Percentiles rank a stretch among this genome's conserved stretches.
These are phyloP conservation scores for Ogataea angusta DNA, from an alignment of 805 yeast genomes.

Conservation along the genomic window DNA sequence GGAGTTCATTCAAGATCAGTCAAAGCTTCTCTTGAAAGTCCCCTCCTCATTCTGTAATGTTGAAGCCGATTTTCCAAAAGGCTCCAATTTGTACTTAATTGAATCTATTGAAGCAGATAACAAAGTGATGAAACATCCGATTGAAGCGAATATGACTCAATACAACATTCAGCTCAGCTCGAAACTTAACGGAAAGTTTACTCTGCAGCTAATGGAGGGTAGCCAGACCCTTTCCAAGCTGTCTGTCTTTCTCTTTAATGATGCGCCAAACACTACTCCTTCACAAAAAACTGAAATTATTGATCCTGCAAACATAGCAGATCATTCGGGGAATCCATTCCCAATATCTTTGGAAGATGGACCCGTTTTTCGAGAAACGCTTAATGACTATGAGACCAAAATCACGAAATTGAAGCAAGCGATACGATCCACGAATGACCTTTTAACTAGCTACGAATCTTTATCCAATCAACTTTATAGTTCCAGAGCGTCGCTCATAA, in stretches of 20 bases:
- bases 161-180: constrained; percentile 3
- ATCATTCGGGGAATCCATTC: constrained; percentile 19
- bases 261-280: not conserved
- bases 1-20: constrained; percentile 14
- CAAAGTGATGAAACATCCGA: constrained; percentile 2
- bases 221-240: constrained; percentile 6
- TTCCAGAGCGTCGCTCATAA: constrained; percentile 11
- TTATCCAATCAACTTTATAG: constrained; percentile 18
- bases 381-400: constrained; percentile 27
- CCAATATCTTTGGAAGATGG: constrained; percentile 37
- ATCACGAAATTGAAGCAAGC: constrained; percentile 21
- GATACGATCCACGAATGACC: constrained; percentile 17
- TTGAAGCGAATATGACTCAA: not conserved
- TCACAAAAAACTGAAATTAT: not conserved
- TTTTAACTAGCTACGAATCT: constrained; percentile 18
- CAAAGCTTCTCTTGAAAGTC: constrained; percentile 10
- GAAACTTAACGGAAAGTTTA: constrained; percentile 8
- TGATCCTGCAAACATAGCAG: not conserved
- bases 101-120: constrained; percentile 3
- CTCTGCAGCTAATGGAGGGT: constrained; percentile 8
- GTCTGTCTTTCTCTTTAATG: constrained; percentile 3
- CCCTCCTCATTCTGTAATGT: constrained; percentile 3
- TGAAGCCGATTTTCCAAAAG: not conserved
- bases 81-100: constrained; percentile 2
- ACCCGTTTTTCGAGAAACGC: constrained; percentile 31